A percentile compares a stretch with the other conserved stretches of the same genome.
Evolutionary conservation across 371 early-diverging fungal genomes (phyloP).

Genomic region (Mortierella sp.): DNA sequence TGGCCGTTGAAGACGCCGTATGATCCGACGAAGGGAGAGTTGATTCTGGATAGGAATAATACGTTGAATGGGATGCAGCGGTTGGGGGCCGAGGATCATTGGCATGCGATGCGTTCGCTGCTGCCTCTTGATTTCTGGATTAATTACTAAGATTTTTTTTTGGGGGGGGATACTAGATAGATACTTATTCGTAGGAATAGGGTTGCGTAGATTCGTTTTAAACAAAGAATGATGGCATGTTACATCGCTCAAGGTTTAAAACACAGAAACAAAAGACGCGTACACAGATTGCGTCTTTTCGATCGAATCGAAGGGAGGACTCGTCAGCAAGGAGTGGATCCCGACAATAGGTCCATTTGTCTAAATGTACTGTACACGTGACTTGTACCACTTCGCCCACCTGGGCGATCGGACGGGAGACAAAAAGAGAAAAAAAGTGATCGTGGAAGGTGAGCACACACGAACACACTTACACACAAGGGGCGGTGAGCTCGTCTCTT

Average conservation of each 20-base stretch:
- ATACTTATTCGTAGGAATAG: background rate
- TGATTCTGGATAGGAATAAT: constrained; percentile 61
- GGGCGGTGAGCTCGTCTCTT: background rate
- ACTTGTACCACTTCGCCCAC: background rate
- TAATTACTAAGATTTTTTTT: constrained; percentile 62
- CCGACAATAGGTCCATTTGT: background rate
- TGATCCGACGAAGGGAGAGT: constrained; percentile 42
- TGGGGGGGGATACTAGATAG: background rate
- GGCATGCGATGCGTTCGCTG: constrained; percentile 76
- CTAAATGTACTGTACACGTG: background rate
- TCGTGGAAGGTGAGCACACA: constrained; percentile 2
- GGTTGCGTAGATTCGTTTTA: background rate
- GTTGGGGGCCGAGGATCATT: constrained; percentile 69
- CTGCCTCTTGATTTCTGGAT: constrained; percentile 79
- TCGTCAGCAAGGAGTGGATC: background rate
- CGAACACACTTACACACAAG: no score
- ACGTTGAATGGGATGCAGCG: constrained; percentile 66
- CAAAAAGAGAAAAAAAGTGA: background rate
- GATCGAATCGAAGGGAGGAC: constrained; percentile 4
- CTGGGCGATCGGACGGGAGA: background rate
- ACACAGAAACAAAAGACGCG: background rate
- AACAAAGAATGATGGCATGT: background rate
- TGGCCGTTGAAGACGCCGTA: constrained; percentile 59
- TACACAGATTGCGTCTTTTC: background rate
- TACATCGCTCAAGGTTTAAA: background rate